Evolutionary conservation across 441 rosid species (phyloP).

Genomic region (Pelargonium citronellum): DNA sequence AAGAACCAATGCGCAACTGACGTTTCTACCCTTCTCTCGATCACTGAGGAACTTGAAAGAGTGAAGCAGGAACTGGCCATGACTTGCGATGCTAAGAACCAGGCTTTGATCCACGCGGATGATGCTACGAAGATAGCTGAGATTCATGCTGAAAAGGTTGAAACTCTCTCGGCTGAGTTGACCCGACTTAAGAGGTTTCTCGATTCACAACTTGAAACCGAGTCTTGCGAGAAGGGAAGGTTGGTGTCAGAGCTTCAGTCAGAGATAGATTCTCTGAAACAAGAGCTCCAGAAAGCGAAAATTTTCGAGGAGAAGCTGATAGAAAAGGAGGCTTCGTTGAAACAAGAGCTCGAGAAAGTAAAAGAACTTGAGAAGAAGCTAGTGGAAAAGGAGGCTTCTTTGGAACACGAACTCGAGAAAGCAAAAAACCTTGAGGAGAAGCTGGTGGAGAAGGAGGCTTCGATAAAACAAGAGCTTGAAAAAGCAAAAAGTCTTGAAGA

Average conservation of each 20-base stretch:
- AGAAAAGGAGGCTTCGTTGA: conserved; percentile 43
- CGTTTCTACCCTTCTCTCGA: conserved; percentile 62
- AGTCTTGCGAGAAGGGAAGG: conserved; percentile 43
- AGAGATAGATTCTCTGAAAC: conserved; percentile 49
- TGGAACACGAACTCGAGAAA: neutral
- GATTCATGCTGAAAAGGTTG: conserved; percentile 68
- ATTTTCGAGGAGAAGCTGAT: conserved; percentile 41
- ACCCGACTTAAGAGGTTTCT: conserved; percentile 51
- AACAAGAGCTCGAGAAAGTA: neutral
- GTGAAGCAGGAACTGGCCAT: conserved; percentile 62
- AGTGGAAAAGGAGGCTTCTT: neutral
- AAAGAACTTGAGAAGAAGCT: neutral
- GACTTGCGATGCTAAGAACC: conserved; percentile 70
- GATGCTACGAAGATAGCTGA: conserved; percentile 84
- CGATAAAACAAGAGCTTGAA: neutral
- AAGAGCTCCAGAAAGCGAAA: conserved; percentile 50
- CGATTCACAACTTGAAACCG: conserved; percentile 55
- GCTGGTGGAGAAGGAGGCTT: neutral
- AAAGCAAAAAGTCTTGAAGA: neutral
- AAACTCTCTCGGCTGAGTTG: conserved; percentile 63
- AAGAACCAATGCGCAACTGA: conserved; percentile 76
- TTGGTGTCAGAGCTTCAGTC: conserved; percentile 40
- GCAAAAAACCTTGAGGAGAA: neutral
- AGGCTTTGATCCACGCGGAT: conserved; percentile 73
- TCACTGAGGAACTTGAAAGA: conserved; percentile 64